Conservation (phyloP, 2,329 filamentous ascomycete species). For the Hirsutella minnesotensis region DNA sequence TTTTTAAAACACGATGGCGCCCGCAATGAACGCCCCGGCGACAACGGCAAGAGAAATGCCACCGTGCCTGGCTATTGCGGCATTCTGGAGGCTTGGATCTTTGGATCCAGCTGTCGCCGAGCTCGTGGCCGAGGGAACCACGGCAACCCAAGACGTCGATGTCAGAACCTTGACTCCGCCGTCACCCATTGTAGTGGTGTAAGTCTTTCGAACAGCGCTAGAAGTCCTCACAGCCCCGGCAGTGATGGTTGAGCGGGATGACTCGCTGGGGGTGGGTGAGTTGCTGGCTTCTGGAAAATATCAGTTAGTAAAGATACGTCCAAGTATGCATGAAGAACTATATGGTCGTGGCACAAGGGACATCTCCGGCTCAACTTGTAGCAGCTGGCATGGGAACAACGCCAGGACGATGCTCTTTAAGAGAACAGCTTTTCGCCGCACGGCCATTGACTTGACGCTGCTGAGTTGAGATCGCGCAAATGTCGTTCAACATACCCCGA, state of each 20-base stretch:
- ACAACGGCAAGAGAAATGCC: conserved; percentile 13
- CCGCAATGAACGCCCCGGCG: conserved; percentile 16
- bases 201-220: conserved; percentile 24
- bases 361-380: too few species aligned
- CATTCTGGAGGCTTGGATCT: conserved; percentile 25
- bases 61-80: conserved; percentile 13
- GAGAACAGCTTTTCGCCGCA: too few species aligned
- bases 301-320: conserved; percentile 8
- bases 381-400: too few species aligned
- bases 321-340: neutral
- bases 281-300: neutral
- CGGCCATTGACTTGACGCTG: too few species aligned
- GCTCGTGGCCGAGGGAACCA: conserved; percentile 22
- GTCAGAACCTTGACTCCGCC: conserved; percentile 34
- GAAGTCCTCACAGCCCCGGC: conserved; percentile 21
- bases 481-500: conserved; percentile 19
- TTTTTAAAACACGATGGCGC: conserved; percentile 14
- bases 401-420: too few species aligned
- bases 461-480: neutral
- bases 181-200: conserved; percentile 32
- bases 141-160: conserved; percentile 36
- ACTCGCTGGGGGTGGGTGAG: conserved; percentile 10
- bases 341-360: neutral
- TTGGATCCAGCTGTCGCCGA: conserved; percentile 12
- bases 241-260: conserved; percentile 18